A percentile compares a stretch with the other conserved stretches of the same genome.
Evolutionary conservation across 768 basidiomycete species (phyloP).

Genomic region (Rubroboletus pulcherrimus): DNA sequence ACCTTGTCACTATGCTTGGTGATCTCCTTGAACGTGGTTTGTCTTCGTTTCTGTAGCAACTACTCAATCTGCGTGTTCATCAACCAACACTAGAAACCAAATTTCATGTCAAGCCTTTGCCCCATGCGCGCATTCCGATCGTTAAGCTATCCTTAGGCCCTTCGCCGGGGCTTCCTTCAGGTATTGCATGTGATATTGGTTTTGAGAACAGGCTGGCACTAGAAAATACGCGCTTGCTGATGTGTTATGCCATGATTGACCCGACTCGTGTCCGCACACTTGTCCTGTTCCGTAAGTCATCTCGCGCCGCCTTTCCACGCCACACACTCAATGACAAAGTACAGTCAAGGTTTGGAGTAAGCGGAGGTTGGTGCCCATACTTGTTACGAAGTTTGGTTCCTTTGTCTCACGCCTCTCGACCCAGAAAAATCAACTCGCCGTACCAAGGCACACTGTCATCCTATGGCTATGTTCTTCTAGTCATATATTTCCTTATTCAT

Average conservation of each 20-base stretch:
- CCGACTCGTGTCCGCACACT: slow-evolving; percentile 89
- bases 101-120: slow-evolving; percentile 93
- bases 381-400: not conserved
- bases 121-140: slow-evolving; percentile 97
- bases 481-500: slow-evolving; percentile 96
- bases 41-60: slow-evolving; percentile 27
- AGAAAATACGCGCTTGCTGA: slow-evolving; percentile 92
- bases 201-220: slow-evolving; percentile 96
- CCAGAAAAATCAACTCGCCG: slow-evolving; percentile 96
- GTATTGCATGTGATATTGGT: slow-evolving; percentile 97
- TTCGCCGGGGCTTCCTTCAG: slow-evolving; percentile 72
- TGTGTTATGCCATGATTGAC: slow-evolving; percentile 98
- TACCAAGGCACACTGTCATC: slow-evolving; percentile 96
- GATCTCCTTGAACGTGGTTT: slow-evolving; percentile 89
- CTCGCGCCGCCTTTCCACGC: slow-evolving; percentile 10
- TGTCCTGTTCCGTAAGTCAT: slow-evolving; percentile 89
- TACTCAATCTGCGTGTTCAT: slow-evolving; percentile 11
- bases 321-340: slow-evolving; percentile 10
- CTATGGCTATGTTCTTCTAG: slow-evolving; percentile 96
- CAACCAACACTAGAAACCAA: slow-evolving; percentile 71
- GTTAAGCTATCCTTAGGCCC: slow-evolving; percentile 94
- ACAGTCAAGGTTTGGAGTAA: slow-evolving; percentile 99
- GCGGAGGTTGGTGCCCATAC: slow-evolving; percentile 52
- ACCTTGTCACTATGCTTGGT: slow-evolving; percentile 92
- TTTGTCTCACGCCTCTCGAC: slow-evolving; percentile 1